phyloP scores from a whole-genome alignment of 177 flowering plant genomes.

The Vitis hybrid region DNA sequence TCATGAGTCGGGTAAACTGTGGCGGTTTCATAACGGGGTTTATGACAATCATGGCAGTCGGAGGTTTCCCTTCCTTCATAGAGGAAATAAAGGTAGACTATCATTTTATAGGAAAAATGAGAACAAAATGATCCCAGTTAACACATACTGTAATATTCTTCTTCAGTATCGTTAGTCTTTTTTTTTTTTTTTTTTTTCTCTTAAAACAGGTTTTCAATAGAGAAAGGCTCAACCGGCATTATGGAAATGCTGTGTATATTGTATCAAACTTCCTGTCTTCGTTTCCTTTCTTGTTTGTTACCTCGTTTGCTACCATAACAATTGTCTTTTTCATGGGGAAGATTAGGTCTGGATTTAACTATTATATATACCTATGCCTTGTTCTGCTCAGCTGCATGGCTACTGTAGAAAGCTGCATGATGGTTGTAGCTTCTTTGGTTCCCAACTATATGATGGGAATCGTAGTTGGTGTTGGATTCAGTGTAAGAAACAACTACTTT shows the following conservation, averaged over 20 bases:
- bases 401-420: constrained; percentile 73
- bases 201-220: constrained; percentile 46
- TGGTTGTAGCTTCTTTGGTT: constrained; percentile 78
- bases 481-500: constrained; percentile 36
- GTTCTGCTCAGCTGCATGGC: constrained; percentile 48
- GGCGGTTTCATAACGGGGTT: constrained; percentile 69
- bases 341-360: constrained; percentile 36
- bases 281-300: constrained; percentile 59
- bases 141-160: too few relatives aligned
- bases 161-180: too few relatives aligned
- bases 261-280: constrained; percentile 75
- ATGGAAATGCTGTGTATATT: constrained; percentile 61
- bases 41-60: constrained; percentile 86
- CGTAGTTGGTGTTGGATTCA: constrained; percentile 59
- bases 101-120: too few relatives aligned
- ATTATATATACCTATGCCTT: constrained; percentile 32
- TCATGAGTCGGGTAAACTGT: constrained; percentile 61
- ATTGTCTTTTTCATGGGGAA: constrained; percentile 66
- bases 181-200: not conserved
- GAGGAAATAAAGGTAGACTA: constrained; percentile 74
- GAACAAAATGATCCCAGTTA: too few relatives aligned
- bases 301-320: constrained; percentile 37
- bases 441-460: constrained; percentile 81
- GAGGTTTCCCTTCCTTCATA: constrained; percentile 79
- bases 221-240: constrained; percentile 70